Evolutionary conservation across 179 eudicot species (phyloP).

Genomic region (Corrigiola litoralis): DNA sequence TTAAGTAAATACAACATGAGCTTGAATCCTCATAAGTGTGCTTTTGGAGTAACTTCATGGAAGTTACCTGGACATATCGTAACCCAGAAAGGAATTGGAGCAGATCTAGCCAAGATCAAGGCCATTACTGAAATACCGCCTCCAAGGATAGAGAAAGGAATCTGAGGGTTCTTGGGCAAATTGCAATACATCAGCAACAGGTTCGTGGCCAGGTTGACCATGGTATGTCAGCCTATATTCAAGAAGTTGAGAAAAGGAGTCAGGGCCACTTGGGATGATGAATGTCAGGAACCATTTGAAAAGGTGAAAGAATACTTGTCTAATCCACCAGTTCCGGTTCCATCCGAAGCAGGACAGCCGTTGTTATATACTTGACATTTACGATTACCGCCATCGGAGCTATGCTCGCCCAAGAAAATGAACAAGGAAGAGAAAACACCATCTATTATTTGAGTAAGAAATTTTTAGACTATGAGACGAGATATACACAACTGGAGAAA

Average conservation of each 20-base stretch:
- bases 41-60: not conserved
- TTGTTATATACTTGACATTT: too few relatives aligned
- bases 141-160: not conserved
- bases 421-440: not conserved
- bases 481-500: not conserved
- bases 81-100: not conserved
- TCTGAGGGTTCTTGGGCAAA: not conserved
- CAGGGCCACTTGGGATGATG: too few relatives aligned
- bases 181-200: not conserved
- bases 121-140: not conserved
- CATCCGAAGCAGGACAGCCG: too few relatives aligned
- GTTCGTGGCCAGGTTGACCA: not conserved
- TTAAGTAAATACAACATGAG: not conserved
- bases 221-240: too few relatives aligned
- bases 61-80: not conserved
- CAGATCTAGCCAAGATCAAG: not conserved
- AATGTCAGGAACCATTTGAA: too few relatives aligned
- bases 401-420: too few relatives aligned
- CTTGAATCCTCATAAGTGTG: not conserved
- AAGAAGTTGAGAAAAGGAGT: not conserved
- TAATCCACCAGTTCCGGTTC: too few relatives aligned
- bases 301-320: too few relatives aligned
- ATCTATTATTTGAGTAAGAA: too few relatives aligned
- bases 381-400: too few relatives aligned
- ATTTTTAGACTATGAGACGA: too few relatives aligned